Evolutionary conservation across 225 moss, liverwort and hornwort genomes (phyloP), one percentile per base, ranked within the genome.

Genomic region (Asterella californica): DNA sequence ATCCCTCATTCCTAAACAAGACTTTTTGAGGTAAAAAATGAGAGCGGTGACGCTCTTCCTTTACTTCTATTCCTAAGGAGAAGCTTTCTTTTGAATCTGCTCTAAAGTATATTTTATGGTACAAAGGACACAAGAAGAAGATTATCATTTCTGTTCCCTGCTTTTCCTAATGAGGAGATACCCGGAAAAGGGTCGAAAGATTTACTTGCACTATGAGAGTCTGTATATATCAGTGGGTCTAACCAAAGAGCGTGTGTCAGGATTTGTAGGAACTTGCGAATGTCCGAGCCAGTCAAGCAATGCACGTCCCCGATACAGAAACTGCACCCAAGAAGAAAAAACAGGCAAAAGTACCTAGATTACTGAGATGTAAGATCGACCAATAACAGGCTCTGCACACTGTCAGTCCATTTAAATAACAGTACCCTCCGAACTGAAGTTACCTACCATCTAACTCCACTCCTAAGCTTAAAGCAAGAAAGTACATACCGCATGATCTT

Each of bases 201-300:
- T 45, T 64, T 36, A 46, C n/a, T 61, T 30, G 17, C 46, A 61
- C 85, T 92, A 91, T 21, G 96, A 92, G 78, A 96, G 83, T 86
- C 96, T 87, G 72, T 90, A 94, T 68, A 94, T 87, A 67, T 96
- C 90, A 30, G 92, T 96, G 73, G 96, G 96, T 81, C 87, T 85
- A 77, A 96, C 91, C 86, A 90, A 79, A 24, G 90, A 87, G 62
- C 96, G 90, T 5, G 96, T 96, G 83, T 91, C 94, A 27, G 96
- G 96, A 75, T 90, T 94, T 71, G 81, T 90, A 15, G 96, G 94
- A 76, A 94, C 85, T 76, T 86, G 81, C 32, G 92, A 92, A 76
- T 92, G 88, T 75, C 92, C 89, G 71, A 94, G 90, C 96, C 96
- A 96, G 47, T 88, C 87, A 48, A 83, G 92, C 73, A 96, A 88